phyloP scores from a whole-genome alignment of 169 alveolate species.

The Plasmodium fragile region DNA sequence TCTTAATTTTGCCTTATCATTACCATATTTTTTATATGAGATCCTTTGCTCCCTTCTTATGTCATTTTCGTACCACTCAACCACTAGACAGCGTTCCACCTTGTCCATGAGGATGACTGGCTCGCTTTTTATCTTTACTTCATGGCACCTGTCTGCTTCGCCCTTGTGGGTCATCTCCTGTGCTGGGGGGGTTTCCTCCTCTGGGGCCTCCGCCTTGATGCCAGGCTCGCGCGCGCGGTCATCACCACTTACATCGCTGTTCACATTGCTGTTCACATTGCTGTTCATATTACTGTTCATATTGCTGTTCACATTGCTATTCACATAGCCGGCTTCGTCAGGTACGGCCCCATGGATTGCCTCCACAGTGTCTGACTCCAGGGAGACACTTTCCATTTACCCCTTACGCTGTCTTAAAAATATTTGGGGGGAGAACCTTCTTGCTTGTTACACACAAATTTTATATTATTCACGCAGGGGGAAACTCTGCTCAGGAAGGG shows the following conservation, averaged over 20 bases:
- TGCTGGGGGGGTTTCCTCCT: not conserved
- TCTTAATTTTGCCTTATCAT: slow-evolving; percentile 86
- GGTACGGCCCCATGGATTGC: not conserved
- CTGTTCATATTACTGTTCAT: not conserved
- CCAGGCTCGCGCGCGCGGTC: not conserved
- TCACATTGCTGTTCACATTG: not conserved
- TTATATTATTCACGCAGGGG: not conserved
- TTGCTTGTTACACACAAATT: not conserved
- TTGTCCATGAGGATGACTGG: slow-evolving; percentile 84
- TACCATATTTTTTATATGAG: slow-evolving; percentile 87
- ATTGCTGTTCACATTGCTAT: not conserved
- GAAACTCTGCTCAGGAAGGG: not conserved
- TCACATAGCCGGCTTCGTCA: not conserved
- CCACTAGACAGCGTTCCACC: slow-evolving; percentile 85
- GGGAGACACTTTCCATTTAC: slow-evolving; percentile 10
- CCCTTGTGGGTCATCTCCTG: not conserved
- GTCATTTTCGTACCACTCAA: slow-evolving; percentile 85
- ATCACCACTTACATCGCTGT: not conserved
- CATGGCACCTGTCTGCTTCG: not conserved
- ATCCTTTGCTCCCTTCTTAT: slow-evolving; percentile 84
- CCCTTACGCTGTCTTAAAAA: not conserved
- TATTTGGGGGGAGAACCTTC: not conserved
- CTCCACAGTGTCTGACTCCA: not conserved
- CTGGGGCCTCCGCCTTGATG: not conserved
- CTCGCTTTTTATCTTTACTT: slow-evolving; percentile 36